A percentile compares a stretch with the other conserved stretches of the same genome.
Conservation (phyloP, 306 rosid genomes). For the Sesbania bispinosa region DNA sequence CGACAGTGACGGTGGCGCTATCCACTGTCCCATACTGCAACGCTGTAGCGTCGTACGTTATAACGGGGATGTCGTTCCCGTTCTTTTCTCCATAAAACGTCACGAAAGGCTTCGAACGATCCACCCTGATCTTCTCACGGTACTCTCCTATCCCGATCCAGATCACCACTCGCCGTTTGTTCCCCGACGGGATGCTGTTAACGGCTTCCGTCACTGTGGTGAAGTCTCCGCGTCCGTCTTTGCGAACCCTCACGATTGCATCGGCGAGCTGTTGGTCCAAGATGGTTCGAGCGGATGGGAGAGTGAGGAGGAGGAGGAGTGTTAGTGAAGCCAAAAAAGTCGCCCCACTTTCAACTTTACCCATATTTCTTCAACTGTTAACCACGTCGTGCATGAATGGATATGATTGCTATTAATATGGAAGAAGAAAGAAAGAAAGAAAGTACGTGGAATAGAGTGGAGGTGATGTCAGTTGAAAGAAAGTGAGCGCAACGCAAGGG, state of each 20-base stretch:
- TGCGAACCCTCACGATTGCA: constrained; percentile 33
- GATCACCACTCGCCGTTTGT: constrained; percentile 43
- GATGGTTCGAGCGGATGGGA: not conserved
- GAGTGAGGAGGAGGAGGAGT: not conserved
- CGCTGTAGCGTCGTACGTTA: constrained; percentile 48
- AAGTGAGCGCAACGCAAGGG: no score
- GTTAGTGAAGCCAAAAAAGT: not conserved
- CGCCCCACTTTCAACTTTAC: not conserved
- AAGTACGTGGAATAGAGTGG: no score
- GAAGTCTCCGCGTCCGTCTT: constrained; percentile 49
- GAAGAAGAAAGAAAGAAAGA: no score
- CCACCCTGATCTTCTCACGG: constrained; percentile 46
- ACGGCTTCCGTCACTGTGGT: constrained; percentile 43
- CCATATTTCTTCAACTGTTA: not conserved
- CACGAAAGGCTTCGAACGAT: constrained; percentile 28
- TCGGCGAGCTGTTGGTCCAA: not conserved
- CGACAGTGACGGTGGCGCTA: constrained; percentile 65
- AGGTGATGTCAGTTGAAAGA: no score
- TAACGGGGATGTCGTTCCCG: constrained; percentile 18
- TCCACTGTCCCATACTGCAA: constrained; percentile 43
- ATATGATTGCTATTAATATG: no score
- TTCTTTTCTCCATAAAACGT: constrained; percentile 32
- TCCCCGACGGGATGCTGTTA: constrained; percentile 43
- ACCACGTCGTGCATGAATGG: no score
- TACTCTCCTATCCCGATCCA: constrained; percentile 45